Conservation (phyloP, 2,329 filamentous ascomycete genomes). For the Thielaviopsis populi region DNA sequence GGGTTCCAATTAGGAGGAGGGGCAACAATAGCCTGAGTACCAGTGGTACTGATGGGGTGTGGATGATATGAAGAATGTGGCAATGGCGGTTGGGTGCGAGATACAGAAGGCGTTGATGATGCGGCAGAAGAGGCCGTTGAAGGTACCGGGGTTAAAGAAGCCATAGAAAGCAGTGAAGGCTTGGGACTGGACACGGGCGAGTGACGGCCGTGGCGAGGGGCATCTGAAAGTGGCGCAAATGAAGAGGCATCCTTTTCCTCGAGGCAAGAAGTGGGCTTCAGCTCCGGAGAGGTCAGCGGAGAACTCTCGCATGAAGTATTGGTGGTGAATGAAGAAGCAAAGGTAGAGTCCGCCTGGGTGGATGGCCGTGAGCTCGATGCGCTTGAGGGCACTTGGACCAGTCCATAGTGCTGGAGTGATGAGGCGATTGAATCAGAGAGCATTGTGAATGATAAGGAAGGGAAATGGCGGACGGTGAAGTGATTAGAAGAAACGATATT, state of each 20-base stretch:
- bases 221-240: background rate
- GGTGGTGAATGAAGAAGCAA: background rate
- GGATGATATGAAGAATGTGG: background rate
- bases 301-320: background rate
- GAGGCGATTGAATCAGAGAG: background rate
- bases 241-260: background rate
- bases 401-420: background rate
- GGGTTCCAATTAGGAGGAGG: background rate
- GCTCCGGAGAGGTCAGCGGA: background rate
- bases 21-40: no score
- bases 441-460: background rate
- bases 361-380: conserved; percentile 6
- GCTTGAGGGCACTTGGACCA: background rate
- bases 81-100: conserved; percentile 17
- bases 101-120: conserved; percentile 12
- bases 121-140: conserved; percentile 12
- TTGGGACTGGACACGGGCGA: background rate
- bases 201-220: background rate
- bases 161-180: background rate
- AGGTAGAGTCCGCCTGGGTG: conserved; percentile 6
- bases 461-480: background rate
- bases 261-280: background rate
- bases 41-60: background rate
- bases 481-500: background rate
- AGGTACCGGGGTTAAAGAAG: background rate